Base-by-base conservation (phyloP, 441 rosid genomes). In the Hura crepitans region DNA sequence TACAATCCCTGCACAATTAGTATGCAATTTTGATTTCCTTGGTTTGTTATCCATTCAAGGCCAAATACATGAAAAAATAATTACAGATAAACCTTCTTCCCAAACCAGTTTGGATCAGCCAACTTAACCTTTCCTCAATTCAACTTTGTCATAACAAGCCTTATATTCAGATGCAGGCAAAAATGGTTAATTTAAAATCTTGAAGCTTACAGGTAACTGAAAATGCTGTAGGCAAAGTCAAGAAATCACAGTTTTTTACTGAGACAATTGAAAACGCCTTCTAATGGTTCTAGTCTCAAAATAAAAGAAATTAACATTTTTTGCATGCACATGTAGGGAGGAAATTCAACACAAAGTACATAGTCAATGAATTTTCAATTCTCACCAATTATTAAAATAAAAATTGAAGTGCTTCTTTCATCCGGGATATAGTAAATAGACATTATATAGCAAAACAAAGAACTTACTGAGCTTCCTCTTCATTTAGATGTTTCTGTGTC, bases 391-490 rank as follows among this genome's bases (percentile, higher is more conserved):
- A 28, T 22, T 27, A 9, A 22, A 57, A 58, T 15, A 22, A 62
- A 66, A 64, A 18, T 22, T 8, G 14, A 35, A 68, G n/a, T 42
- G 50, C 46, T 42, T 6, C 30, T 31, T 4, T 23, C 53, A 64
- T 55, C 28, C 31, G 49, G 58, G 27, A 51, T 23, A 50, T 10
- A 50, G 9, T 22, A 77, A 37, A 65, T 60, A 45, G 43, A 72
- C 53, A 20, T 54, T 30, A 65, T 46, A 68, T n/a, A 46, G 46
- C 27, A 46, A 42, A 23, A 59, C 12, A 71, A 49, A 68, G 56
- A 27, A 80, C 92, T 79, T 84, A 90, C 97, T 89, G 98, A 62
- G 93, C 86, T 17, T 84, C 81, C 73, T 90, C 98, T 49, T 95
- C 98, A 76, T 78, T 85, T 72, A 78, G 87, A 78, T 84, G 78